Base-by-base conservation (phyloP, 2,329 filamentous ascomycete genomes). In the Emergomyces orientalis region DNA sequence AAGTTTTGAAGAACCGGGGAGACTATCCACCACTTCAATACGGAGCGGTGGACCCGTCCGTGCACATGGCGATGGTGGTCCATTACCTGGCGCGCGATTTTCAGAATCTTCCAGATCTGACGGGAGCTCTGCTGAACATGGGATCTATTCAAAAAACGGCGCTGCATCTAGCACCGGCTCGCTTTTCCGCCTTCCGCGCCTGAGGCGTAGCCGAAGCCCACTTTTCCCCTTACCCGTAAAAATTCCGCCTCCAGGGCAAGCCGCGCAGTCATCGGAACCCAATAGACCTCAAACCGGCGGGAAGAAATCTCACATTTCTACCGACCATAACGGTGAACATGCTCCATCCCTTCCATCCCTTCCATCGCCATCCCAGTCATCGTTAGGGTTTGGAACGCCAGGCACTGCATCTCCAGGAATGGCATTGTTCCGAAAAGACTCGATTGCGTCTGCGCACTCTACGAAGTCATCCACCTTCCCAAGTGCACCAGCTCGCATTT, bases 31-130 rank as follows among this genome's bases (percentile, higher is more conserved):
- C 22, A 75, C 76, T 14, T 79, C 79, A n/a, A 74, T 78, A 34
- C 72, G 74, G 49, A 74, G 71, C 65, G 69, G 78, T 32, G 83
- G 85, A 9, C n/a, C 60, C 22, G 39, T 47, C 67, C 81, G 84
- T 62, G 80, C 84, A 34, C 87, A 87, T 63, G 81, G 82, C 55
- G 85, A 87, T 65, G 85, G 88, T 65, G 77, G 90, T 64, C 85
- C 86, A 8, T 80, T 88, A 25, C 85, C 87, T 13, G 78, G 84
- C 37, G 82, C 84, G 66, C 81, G 90, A 49, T 77, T 88, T 34
- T 94, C 90, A 5, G 93, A 97, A 71, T 97, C 93, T 1, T 96
- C 91, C 1, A 85, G 89, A 67, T 97, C 93, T 34, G 92, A 97
- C 74, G 89, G 85, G 54, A 96, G 90, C 76, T 89, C 87, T 19